Evolutionary conservation across 2,329 filamentous ascomycete species (phyloP), one percentile per base, ranked within the genome.

Genomic region (Clonostachys byssicola): DNA sequence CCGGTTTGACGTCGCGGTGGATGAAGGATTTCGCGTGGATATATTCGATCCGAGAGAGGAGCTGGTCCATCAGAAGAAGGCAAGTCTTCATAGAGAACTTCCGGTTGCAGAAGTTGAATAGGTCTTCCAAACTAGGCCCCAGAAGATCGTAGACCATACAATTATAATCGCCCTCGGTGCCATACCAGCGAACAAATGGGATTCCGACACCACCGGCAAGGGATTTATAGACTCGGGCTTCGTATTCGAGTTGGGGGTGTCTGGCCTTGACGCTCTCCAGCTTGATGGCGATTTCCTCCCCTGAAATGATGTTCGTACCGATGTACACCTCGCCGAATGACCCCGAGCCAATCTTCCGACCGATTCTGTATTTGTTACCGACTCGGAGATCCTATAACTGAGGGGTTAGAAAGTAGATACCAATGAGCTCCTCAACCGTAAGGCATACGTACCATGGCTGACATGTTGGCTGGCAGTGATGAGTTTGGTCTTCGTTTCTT

Each of bases 21-120:
- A 97, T 97, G 72, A 99, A 97, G 9, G 91, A 96, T 75, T 97
- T 97, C 77, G 94, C 94, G 70, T 99, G 94, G 61, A 99, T 97
- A 76, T 97, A 97, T 74, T 99, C 94, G 70, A 99, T 96, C 61
- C 94, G 92, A 56, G 92, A 97, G 68, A 99, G 97, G 70, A 96
- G 86, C 76, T 99, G 94, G 62, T 99, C 94, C 64, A 94, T 94
- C 44, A 99, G 83, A 23, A 99, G 83, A 40, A 99, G 81, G 30
- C 97, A 94, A 2, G 94, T 99, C 86, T 99, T 99, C 58, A 99
- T 76, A 12, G 94, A 96, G 78, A 97, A 99, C 71, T 97, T 97
- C 71, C 94, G 88, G 85, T 97, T 97, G 85, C 94, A 99, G 72
- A 97, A 97, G 83, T 99, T 97, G 89, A 99, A 99, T 34, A 99